Conservation (phyloP, 1,284 basidiomycete genomes). For the Trametes versicolor region DNA sequence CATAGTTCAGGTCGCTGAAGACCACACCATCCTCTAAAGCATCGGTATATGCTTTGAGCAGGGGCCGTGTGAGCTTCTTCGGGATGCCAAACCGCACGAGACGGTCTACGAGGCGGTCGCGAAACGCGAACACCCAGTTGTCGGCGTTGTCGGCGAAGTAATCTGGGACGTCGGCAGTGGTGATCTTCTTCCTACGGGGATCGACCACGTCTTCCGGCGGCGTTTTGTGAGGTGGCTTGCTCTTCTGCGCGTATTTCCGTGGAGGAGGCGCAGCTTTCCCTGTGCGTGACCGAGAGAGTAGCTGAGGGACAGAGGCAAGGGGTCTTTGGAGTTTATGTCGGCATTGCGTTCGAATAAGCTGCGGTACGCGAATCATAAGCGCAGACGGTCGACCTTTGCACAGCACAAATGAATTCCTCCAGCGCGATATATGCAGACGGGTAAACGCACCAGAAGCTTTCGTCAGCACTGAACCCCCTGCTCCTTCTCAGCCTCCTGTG, state of each 20-base stretch:
- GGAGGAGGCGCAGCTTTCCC: neutral
- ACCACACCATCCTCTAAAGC: conserved; percentile 48
- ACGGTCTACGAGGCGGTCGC: conserved; percentile 34
- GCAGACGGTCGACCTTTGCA: neutral
- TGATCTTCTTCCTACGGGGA: neutral
- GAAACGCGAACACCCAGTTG: conserved; percentile 40
- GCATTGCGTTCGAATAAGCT: conserved; percentile 23
- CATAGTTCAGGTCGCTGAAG: conserved; percentile 49
- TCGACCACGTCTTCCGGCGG: neutral
- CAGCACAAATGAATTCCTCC: neutral
- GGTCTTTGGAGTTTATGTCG: conserved; percentile 20
- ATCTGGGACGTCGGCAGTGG: conserved; percentile 23
- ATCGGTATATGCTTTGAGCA: conserved; percentile 49
- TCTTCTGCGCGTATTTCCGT: neutral
- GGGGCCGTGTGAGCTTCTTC: conserved; percentile 41
- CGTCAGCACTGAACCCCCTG: neutral
- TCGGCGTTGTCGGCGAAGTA: conserved; percentile 35
- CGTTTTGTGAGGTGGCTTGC: neutral
- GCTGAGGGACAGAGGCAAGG: neutral
- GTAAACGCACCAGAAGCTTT: neutral
- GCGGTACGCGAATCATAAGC: conserved; percentile 26
- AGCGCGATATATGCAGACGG: neutral
- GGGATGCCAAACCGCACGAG: conserved; percentile 58
- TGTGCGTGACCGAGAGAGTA: conserved; percentile 12
- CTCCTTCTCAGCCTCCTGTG: no score